These are phyloP conservation scores for Brassica rapa DNA, from an alignment of 345 rosid species.

Conservation along the genomic window DNA sequence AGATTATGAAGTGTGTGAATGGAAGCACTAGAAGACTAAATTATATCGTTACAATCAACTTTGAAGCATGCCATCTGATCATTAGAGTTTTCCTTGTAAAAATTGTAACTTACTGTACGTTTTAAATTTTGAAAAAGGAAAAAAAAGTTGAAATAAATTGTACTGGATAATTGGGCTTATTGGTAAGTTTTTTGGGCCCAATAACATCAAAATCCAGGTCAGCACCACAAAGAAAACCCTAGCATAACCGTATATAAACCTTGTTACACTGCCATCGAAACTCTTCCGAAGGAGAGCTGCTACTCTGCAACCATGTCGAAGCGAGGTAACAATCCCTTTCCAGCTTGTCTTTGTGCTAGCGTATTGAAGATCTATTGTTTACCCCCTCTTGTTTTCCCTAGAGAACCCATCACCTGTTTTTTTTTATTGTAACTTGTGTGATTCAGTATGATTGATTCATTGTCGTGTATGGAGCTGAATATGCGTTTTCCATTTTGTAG, in stretches of 20 bases:
- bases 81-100: background rate
- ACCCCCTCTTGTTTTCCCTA: background rate
- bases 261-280: constrained; percentile 12
- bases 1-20: background rate
- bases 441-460: background rate
- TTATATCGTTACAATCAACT: background rate
- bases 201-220: background rate
- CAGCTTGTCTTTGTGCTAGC: background rate
- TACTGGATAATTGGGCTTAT: background rate
- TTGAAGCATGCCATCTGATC: background rate
- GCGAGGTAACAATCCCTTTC: constrained; percentile 35
- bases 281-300: constrained; percentile 29
- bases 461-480: background rate
- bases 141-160: background rate
- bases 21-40: background rate
- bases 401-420: background rate
- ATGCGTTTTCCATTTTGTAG: background rate
- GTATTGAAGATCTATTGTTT: background rate
- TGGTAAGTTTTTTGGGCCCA: background rate
- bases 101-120: no score
- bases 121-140: background rate
- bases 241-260: constrained; percentile 27
- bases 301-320: constrained; percentile 43
- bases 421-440: background rate
- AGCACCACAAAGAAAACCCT: constrained; percentile 35